Base-by-base conservation (phyloP, 75 land plant genomes). In the Sequoiadendron giganteum region DNA sequence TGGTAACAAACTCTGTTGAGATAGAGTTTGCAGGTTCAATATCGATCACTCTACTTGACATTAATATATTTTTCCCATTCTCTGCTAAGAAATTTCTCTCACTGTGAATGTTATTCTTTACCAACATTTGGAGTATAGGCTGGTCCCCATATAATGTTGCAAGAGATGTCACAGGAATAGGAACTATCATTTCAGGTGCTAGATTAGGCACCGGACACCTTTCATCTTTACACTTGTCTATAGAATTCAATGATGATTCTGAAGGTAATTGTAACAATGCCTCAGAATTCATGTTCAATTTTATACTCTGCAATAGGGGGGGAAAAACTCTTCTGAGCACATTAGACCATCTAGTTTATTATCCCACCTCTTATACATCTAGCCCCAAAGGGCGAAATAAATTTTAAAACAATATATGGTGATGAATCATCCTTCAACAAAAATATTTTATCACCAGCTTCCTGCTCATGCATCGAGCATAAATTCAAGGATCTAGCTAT, bases 91-190 rank as follows among this genome's bases (percentile, higher is more conserved):
- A 78, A 78, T 18, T 38, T 38, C 42, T 38, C 16, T 78, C 81
- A 11, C 81, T 36, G 81, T 78, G 81, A 78, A 38, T 78, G 34
- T 78, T 65, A 65, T 65, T 38, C 8, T 39, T 78, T 78, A 78
- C 81, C 19, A 38, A 19, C 81, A 78, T 78, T 78, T 78, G 9
- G 40, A 21, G 81, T 40, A 78, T 78, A 5, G 81, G 81, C 45
- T 78, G 81, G 43, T 78, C 81, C 45, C 42, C 81, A 19, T 78
- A 3, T 78, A 78, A 78, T 39, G 81, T 21, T 78, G 81, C 43
- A 78, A 39, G 42, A 78, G 81, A 78, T 78, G 81, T 78, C 9
- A 78, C 19, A 19, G 43, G 42, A 78, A 42, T 39, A 18, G 43
- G 21, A 78, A 19, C 45, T 39, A 28, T 16, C 81, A 18, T 40